A percentile compares a stretch with the other conserved stretches of the same genome.
These are phyloP conservation scores for Fusarium equiseti DNA, from an alignment of 2,329 filamentous ascomycete genomes.

Conservation along the genomic window DNA sequence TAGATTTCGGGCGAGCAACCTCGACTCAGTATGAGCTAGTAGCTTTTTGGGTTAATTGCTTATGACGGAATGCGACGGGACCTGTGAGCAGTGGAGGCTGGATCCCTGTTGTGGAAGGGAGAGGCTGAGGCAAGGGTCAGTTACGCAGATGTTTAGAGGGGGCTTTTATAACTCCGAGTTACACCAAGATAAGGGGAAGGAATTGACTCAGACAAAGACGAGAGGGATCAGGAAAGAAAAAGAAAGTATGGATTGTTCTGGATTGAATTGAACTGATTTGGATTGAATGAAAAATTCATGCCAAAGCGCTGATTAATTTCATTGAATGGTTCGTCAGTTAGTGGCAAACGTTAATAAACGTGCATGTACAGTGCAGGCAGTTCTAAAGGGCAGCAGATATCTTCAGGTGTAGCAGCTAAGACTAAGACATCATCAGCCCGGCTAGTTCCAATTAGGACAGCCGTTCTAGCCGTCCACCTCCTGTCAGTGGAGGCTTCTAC, in stretches of 20 bases:
- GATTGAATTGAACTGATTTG: not conserved
- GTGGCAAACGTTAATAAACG: conserved; percentile 29
- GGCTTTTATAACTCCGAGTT: not conserved
- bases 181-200: not conserved
- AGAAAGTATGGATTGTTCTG: not conserved
- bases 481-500: not conserved
- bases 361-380: not conserved
- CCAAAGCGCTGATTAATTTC: conserved; percentile 33
- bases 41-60: not conserved
- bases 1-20: not conserved
- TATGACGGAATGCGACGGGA: conserved; percentile 43
- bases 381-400: not conserved
- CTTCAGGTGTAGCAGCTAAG: not conserved
- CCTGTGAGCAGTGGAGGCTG: conserved; percentile 11
- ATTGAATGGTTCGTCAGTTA: not conserved
- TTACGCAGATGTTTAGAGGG: conserved; percentile 9
- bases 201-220: not conserved
- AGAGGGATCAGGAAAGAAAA: not conserved
- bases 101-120: conserved; percentile 8
- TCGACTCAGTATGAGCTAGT: not conserved
- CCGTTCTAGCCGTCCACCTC: conserved; percentile 3
- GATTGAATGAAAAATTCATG: conserved; percentile 1
- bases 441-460: conserved; percentile 12
- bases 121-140: conserved; percentile 1
- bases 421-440: conserved; percentile 17